These are phyloP conservation scores for Xylaria sp. DNA, from an alignment of 2,329 filamentous ascomycete species.

Conservation along the genomic window DNA sequence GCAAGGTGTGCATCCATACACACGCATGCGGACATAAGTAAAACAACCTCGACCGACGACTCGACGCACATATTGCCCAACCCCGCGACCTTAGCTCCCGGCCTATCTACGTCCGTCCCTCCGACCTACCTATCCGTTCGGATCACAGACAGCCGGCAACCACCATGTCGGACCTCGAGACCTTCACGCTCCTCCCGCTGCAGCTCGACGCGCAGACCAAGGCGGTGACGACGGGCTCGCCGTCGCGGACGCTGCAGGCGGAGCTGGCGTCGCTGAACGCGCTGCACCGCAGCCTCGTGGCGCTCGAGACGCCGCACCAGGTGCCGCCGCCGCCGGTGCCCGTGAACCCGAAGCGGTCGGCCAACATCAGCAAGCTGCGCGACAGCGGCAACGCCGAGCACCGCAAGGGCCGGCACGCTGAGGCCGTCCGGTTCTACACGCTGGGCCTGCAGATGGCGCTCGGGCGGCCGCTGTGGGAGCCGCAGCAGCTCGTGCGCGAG, in stretches of 20 bases:
- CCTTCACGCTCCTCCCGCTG: conserved; percentile 80
- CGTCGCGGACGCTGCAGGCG: conserved; percentile 51
- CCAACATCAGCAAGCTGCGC: conserved; percentile 86
- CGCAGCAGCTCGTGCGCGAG: conserved; percentile 78
- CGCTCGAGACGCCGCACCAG: conserved; percentile 62
- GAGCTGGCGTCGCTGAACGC: conserved; percentile 76
- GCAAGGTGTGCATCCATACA: no score
- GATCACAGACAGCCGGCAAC: not conserved
- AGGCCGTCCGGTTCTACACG: conserved; percentile 80
- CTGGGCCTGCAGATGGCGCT: conserved; percentile 91
- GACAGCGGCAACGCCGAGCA: conserved; percentile 83
- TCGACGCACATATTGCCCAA: not conserved
- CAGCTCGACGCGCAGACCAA: conserved; percentile 82
- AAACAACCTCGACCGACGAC: no score
- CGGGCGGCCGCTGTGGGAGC: conserved; percentile 84
- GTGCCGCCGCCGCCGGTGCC: conserved; percentile 85
- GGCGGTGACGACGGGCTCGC: conserved; percentile 60
- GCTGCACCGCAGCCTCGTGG: conserved; percentile 75
- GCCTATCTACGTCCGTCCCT: not conserved
- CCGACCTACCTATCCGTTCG: no score
- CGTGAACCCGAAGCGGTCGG: conserved; percentile 88
- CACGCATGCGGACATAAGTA: no score
- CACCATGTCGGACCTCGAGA: conserved; percentile 35
- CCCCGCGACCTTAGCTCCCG: not conserved
- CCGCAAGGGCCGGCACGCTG: conserved; percentile 73